Evolutionary conservation across 306 rosid genomes (phyloP).

Genomic region (Glycine soja): DNA sequence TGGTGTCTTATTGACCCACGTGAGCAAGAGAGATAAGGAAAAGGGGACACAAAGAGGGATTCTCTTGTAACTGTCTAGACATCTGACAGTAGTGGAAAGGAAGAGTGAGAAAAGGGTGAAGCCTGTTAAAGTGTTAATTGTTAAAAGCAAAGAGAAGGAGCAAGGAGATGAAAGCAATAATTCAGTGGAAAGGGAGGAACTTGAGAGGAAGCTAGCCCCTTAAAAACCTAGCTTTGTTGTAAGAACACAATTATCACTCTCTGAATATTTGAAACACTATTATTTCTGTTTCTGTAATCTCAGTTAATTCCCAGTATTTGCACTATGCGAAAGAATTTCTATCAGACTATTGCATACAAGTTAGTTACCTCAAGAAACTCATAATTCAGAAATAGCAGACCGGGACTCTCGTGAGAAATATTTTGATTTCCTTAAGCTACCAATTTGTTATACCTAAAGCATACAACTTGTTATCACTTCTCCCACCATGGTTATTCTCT

Average conservation of each 20-base stretch:
- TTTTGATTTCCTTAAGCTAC: conserved; percentile 26
- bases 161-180: not conserved
- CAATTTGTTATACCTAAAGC: conserved; percentile 22
- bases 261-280: too few species aligned
- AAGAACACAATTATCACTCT: too few species aligned
- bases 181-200: not conserved
- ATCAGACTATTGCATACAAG: not conserved
- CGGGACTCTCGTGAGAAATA: conserved; percentile 2
- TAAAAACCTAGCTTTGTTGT: not conserved
- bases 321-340: not conserved
- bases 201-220: not conserved
- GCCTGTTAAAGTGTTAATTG: not conserved
- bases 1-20: too few species aligned
- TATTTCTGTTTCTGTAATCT: not conserved
- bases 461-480: conserved; percentile 21
- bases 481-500: conserved; percentile 15
- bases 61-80: not conserved
- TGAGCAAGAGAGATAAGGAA: too few species aligned
- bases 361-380: conserved; percentile 10
- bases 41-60: not conserved
- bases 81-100: not conserved
- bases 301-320: not conserved
- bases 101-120: not conserved
- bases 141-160: not conserved
- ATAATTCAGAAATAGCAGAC: conserved; percentile 21